phyloP scores from a whole-genome alignment of 306 rosid species.

The Macrotyloma uniflorum region DNA sequence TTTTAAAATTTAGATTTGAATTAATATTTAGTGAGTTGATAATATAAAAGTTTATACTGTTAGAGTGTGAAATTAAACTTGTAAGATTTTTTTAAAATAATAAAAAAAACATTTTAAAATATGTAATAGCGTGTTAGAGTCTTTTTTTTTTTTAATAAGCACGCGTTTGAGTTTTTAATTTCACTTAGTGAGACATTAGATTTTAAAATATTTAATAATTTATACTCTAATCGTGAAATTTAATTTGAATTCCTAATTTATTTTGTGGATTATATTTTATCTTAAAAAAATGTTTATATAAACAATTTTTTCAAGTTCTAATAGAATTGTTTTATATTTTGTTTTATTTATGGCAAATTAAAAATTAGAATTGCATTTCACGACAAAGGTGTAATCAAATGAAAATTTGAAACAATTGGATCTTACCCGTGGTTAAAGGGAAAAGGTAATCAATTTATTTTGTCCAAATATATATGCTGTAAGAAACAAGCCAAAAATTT shows the following conservation, averaged over 20 bases:
- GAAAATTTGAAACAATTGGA: slow-evolving; percentile 24
- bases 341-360: neutral
- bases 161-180: neutral
- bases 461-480: slow-evolving; percentile 18
- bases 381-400: slow-evolving; percentile 27
- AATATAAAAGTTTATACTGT: neutral
- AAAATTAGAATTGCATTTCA: neutral
- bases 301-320: too few relatives aligned
- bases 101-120: neutral
- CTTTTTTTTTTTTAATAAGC: too few relatives aligned
- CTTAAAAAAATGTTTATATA: too few relatives aligned
- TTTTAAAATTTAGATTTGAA: neutral
- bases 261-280: neutral
- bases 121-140: too few relatives aligned
- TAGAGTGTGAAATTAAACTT: neutral
- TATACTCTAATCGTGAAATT: neutral
- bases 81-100: neutral
- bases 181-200: too few relatives aligned
- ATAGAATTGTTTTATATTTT: too few relatives aligned
- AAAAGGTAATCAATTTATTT: slow-evolving; percentile 26
- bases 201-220: neutral
- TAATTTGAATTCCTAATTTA: too few relatives aligned
- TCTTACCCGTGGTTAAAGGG: neutral
- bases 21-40: neutral
- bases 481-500: slow-evolving; percentile 19